These are phyloP conservation scores for Leccinum longicurvipes DNA, from an alignment of 768 basidiomycete species.

Conservation along the genomic window DNA sequence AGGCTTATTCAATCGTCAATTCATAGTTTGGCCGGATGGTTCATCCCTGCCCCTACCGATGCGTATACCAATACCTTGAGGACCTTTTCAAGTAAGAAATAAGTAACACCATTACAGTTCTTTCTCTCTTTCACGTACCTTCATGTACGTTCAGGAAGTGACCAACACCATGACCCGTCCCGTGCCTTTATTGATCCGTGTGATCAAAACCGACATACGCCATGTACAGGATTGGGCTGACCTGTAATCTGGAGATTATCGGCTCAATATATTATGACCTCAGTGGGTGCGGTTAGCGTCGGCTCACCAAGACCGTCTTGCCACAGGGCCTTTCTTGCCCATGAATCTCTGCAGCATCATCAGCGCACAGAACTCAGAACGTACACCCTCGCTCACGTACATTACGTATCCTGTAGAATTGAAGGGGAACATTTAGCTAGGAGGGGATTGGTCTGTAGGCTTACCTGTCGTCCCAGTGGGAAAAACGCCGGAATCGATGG, in stretches of 20 bases:
- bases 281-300: background rate
- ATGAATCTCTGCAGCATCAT: constrained; percentile 58
- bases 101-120: background rate
- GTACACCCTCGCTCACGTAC: constrained; percentile 32
- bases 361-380: background rate
- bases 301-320: constrained; percentile 76
- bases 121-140: constrained; percentile 28
- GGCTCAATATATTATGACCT: background rate
- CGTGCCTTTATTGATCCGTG: constrained; percentile 52
- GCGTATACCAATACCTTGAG: constrained; percentile 50
- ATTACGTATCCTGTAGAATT: constrained; percentile 47
- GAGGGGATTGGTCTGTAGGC: constrained; percentile 4
- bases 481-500: constrained; percentile 82
- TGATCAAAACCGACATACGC: background rate
- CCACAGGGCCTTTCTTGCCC: constrained; percentile 79
- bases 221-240: constrained; percentile 19
- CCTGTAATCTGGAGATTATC: constrained; percentile 50
- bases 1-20: constrained; percentile 38
- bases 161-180: constrained; percentile 94
- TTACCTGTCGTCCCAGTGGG: constrained; percentile 76
- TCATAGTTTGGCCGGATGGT: background rate
- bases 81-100: constrained; percentile 36
- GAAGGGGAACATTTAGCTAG: background rate
- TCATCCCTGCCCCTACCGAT: constrained; percentile 26
- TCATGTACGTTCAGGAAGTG: constrained; percentile 95